Evolutionary conservation across 2,329 filamentous ascomycete species (phyloP).

Genomic region (Elsinoe arachidis): DNA sequence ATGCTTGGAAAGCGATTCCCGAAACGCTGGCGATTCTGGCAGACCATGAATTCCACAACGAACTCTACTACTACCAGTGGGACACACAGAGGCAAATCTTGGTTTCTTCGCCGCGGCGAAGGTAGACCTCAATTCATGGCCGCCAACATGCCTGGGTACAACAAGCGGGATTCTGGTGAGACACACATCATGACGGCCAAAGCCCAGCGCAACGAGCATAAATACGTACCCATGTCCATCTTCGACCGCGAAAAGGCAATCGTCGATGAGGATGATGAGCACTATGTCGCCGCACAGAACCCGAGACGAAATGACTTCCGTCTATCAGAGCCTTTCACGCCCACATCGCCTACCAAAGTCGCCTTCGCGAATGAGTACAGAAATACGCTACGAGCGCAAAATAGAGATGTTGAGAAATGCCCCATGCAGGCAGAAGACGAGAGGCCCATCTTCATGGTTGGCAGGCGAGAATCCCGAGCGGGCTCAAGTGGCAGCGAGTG

Average conservation of each 20-base stretch:
- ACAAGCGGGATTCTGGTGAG: not conserved
- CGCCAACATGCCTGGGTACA: not conserved
- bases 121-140: not conserved
- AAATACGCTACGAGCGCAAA: not conserved
- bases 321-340: not conserved
- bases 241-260: constrained; percentile 2
- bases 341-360: not conserved
- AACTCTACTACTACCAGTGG: not conserved
- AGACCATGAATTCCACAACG: not conserved
- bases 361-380: not conserved
- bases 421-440: not conserved
- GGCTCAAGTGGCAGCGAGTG: not conserved
- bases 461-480: not conserved
- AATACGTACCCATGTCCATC: not conserved
- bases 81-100: not conserved
- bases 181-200: not conserved
- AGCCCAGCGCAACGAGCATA: not conserved
- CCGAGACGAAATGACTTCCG: not conserved
- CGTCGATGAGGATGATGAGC: not conserved
- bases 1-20: constrained; percentile 5
- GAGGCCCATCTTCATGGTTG: not conserved
- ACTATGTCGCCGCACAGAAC: not conserved
- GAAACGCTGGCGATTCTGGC: constrained; percentile 7
- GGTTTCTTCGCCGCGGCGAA: not conserved
- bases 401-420: not conserved